Evolutionary conservation across 2,329 filamentous ascomycete genomes (phyloP), one percentile per base, ranked within the genome.

Genomic region (Aspergillus quadricinctus): DNA sequence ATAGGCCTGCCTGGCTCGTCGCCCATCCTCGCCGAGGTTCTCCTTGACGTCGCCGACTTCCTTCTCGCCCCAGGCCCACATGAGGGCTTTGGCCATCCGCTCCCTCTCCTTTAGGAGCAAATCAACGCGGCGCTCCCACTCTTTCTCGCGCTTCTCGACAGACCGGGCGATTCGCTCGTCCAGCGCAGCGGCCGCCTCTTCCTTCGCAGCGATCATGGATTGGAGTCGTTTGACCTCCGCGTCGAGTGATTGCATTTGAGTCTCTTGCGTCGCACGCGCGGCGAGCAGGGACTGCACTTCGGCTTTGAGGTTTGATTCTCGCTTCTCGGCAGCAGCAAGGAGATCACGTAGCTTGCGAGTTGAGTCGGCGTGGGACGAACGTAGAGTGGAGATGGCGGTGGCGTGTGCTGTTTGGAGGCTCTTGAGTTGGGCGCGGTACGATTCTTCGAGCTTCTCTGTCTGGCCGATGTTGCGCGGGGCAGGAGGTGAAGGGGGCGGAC

Each of bases 1-100:
- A 62, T 77, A 76, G n/a, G 63, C 69, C 59, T 67, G 64, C 40
- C 66, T 67, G 0, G 27, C 52, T 14, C 60, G 62, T 43, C 64
- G 62, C 3, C 58, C 64, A 21, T 63, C 63, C 17, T 64, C 62
- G 45, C 65, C 65, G 8, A 61, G 52, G 17, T 63, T 63, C 37
- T 64, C 66, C 51, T 67, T 67, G 17, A 55, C 60, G 4, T 59
- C 59, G 3, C 72, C 72, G 49, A 75, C 53, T 46, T 77, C 75
- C 53, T 74, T 74, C 61, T 77, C 73, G 0, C 74, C 74, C 73
- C 73, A 76, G 3, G 64, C 65, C 67, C 67, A 69, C 69, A 77
- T 66, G 50, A 77, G 64, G 6, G 68, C 72, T 46, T 72, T 73
- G 3, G 68, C 66, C 72, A 77, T 74, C 29, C 66, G 65, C 27